phyloP scores from a whole-genome alignment of 2,329 filamentous ascomycete genomes.

The Penicillium sp. region DNA sequence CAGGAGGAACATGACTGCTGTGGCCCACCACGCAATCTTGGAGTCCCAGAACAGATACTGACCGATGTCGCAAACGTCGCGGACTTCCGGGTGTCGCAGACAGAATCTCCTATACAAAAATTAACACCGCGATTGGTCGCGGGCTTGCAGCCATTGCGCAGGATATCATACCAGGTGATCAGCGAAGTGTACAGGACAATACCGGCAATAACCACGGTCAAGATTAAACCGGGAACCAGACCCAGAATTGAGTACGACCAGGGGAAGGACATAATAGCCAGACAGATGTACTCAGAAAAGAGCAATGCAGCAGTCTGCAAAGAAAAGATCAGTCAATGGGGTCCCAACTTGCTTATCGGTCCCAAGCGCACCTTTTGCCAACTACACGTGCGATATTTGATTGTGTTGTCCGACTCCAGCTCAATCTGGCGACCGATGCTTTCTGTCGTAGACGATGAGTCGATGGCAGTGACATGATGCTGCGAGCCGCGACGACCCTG shows the following conservation, averaged over 20 bases:
- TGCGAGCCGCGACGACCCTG: slow-evolving; percentile 17
- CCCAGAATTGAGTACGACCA: slow-evolving; percentile 85
- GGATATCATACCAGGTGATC: slow-evolving; percentile 47
- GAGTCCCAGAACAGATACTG: slow-evolving; percentile 87
- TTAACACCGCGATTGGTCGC: slow-evolving; percentile 12
- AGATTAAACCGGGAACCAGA: slow-evolving; percentile 73
- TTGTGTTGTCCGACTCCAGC: slow-evolving; percentile 65
- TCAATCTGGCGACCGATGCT: slow-evolving; percentile 61
- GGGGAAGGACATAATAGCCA: slow-evolving; percentile 90
- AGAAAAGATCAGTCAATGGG: slow-evolving; percentile 5
- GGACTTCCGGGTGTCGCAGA: slow-evolving; percentile 76
- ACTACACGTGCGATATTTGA: slow-evolving; percentile 85
- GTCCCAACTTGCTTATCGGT: background rate
- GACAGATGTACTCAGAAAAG: slow-evolving; percentile 90
- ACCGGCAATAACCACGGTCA: slow-evolving; percentile 68
- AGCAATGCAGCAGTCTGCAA: slow-evolving; percentile 70
- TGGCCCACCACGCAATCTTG: slow-evolving; percentile 59
- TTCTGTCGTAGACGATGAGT: slow-evolving; percentile 37
- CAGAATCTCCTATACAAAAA: slow-evolving; percentile 67
- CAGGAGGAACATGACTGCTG: slow-evolving; percentile 77
- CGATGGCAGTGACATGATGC: slow-evolving; percentile 15
- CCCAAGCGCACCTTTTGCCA: slow-evolving; percentile 68
- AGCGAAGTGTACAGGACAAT: slow-evolving; percentile 77
- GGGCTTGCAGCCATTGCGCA: slow-evolving; percentile 1
- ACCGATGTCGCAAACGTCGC: slow-evolving; percentile 91